Evolutionary conservation across 2,329 filamentous ascomycete species (phyloP), one percentile per base, ranked within the genome.

Genomic region (Xylariaceae sp.): DNA sequence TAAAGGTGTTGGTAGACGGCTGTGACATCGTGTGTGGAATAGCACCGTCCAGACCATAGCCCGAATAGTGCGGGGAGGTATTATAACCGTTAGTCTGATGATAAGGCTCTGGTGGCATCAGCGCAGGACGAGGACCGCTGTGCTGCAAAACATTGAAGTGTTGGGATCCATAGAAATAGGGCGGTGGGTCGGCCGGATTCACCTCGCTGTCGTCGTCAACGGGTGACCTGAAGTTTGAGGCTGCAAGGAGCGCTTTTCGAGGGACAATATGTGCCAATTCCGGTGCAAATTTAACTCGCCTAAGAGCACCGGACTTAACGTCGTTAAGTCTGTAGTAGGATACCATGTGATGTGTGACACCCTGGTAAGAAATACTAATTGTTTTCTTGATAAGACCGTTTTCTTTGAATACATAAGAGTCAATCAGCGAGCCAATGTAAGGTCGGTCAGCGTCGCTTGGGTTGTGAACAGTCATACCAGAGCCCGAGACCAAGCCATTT

Each of bases 301-400:
- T 76, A 9, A 93, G 78, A 13, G 71, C 74, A n/a, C 81, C 78
- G 51, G 78, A 76, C 66, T 85, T 80, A n/a, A 92, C 88, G 70
- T 96, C 91, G 4, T 90, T 85, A 9, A 93, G 80, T 49, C 79
- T 90, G 76, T 96, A 96, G 72, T 97, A 97, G 13, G 88, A 92
- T 47, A 96, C 91, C 55, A 97, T 77, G 68, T 96, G 92, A 69
- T 96, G 92, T 1, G 85, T 86, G 2, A 92, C 82, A 1, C 88
- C 88, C 30, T 87, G 81, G 54, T 88, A 85, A 2, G 82, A 85
- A 45, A 96, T 84, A 67, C 88, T 93, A 74, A 96, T 92, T 0
- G 92, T 96, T 78, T 96, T 96, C 80, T 97, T 97, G 63, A 96
- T 84, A 47, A 97, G 76, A 0, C 92, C 92, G 1, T 85, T 83